Evolutionary conservation across 768 basidiomycete species (phyloP).

Genomic region (Leccinum pellstonianum): DNA sequence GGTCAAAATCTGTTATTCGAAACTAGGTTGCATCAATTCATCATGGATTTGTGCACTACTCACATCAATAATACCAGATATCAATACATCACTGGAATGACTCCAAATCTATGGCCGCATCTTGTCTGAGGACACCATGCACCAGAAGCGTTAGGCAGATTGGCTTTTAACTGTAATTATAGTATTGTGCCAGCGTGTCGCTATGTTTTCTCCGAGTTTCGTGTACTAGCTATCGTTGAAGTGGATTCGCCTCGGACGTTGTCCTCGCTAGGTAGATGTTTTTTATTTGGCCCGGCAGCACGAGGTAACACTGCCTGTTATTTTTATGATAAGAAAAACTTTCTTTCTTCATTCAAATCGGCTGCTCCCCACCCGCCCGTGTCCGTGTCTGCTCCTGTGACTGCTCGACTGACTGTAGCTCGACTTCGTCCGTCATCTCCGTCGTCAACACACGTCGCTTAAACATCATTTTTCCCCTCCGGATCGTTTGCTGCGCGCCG

Average conservation of each 20-base stretch:
- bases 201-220: too few species aligned
- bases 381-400: neutral
- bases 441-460: neutral
- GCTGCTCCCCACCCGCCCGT: neutral
- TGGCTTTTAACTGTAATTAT: neutral
- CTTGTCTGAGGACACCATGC: neutral
- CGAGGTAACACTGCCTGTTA: too few species aligned
- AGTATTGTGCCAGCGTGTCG: neutral
- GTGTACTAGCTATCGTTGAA: neutral
- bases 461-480: constrained; percentile 15
- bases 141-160: neutral
- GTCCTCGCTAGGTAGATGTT: neutral
- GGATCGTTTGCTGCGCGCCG: neutral
- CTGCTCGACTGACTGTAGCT: constrained; percentile 1
- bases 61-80: too few species aligned
- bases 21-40: too few species aligned
- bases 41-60: too few species aligned
- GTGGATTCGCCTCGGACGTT: neutral
- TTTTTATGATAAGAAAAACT: too few species aligned
- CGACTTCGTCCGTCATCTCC: constrained; percentile 6
- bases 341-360: neutral
- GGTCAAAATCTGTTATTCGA: too few species aligned
- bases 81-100: too few species aligned
- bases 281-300: neutral
- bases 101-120: neutral